These are phyloP conservation scores for Botryotinia convoluta DNA, from an alignment of 2,329 filamentous ascomycete genomes.

Conservation along the genomic window DNA sequence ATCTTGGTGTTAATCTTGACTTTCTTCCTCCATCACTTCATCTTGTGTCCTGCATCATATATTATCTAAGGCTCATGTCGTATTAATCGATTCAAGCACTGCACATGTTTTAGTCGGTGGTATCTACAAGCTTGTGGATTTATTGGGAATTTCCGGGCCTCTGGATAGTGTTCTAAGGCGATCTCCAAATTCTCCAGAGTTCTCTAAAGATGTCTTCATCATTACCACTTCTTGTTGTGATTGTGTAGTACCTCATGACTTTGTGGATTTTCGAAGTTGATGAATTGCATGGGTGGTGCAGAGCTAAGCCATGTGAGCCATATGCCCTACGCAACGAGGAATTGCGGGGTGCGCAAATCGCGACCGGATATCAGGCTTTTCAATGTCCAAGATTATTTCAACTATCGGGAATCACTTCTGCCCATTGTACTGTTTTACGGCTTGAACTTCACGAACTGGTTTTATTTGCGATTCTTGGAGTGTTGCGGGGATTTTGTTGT, in stretches of 20 bases:
- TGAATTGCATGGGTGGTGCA: not conserved
- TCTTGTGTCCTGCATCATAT: not conserved
- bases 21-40: conserved; percentile 1
- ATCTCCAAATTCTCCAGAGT: not conserved
- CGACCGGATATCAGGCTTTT: conserved; percentile 1
- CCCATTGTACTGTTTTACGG: not conserved
- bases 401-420: not conserved
- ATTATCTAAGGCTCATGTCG: not conserved
- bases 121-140: not conserved
- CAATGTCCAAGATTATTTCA: not conserved
- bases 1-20: not conserved
- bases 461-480: not conserved
- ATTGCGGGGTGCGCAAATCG: conserved; percentile 16
- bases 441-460: not conserved
- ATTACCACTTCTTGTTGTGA: conserved; percentile 18
- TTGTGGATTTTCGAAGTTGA: conserved; percentile 6
- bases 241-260: conserved; percentile 20
- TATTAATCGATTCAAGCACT: not conserved
- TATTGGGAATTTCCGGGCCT: not conserved
- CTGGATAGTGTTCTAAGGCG: conserved; percentile 16
- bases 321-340: not conserved
- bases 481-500: not conserved
- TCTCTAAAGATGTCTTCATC: not conserved
- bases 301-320: conserved; percentile 11
- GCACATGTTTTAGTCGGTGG: not conserved